Evolutionary conservation across 257 asterid species (phyloP), one percentile per base, ranked within the genome.

Genomic region (Salvia splendens): DNA sequence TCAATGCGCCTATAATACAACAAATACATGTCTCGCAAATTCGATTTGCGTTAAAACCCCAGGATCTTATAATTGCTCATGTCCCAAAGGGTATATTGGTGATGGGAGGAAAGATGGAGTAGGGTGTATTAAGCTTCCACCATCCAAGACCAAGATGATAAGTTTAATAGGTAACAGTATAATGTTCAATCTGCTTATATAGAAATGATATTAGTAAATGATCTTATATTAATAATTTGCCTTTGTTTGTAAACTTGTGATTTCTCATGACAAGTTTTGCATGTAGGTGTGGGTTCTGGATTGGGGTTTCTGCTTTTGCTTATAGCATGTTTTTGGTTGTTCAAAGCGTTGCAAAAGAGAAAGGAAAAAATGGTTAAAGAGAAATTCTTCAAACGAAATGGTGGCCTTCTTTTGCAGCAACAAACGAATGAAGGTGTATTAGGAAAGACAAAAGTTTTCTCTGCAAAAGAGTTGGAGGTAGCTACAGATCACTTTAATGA

Each of bases 401-500:
- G 64, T 14, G 64, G 64, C 1, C 64, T 58, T 35, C 47, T 59
- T 32, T 59, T 59, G 49, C 49, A 0, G 16, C 48, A 58, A 36
- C 48, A 58, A 9, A 14, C 30, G 1, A 59, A 47, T 36, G 61
- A 48, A 33, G 74, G 38, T 1, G 32, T 30, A 6, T 53, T 70
- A 2, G 68, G 67, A 10, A 49, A 60, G 12, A 49, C 62, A 3
- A 60, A 68, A 32, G 42, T 45, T 6, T 68, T 57, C 30, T 9
- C 48, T 10, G 12, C 59, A 6, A 35, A 15, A 1, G 73, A 57
- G 38, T 17, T 68, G 35, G 73, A 68, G 28, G 43, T 45, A 6
- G 73, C 73, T 5, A 68, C 60, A 0, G 60, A 69, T 35, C 8
- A 57, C 67, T 69, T 57, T 32, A 61, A 58, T 12, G 62, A 41